These are phyloP conservation scores for Globisporangium abappressorium DNA, from an alignment of 352 stramenopile species.

Conservation along the genomic window DNA sequence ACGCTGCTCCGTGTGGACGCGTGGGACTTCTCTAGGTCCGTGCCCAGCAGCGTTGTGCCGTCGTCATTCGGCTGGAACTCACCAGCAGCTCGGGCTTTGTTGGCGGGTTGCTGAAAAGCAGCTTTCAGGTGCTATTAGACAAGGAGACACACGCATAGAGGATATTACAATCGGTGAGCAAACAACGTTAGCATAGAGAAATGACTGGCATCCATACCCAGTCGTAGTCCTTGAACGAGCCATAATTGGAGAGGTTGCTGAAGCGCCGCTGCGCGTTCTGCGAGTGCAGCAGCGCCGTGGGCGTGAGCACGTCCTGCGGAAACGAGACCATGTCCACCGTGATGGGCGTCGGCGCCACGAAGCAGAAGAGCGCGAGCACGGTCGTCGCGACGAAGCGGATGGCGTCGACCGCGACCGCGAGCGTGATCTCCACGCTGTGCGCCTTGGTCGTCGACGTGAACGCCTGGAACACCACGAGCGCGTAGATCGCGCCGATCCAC, in stretches of 20 bases:
- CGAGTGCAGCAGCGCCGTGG: conserved; percentile 60
- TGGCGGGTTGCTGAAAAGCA: not conserved
- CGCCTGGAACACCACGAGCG: conserved; percentile 39
- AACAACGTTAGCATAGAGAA: not conserved
- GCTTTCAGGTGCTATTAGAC: conserved; percentile 1
- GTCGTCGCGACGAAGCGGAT: conserved; percentile 39
- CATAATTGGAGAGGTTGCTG: conserved; percentile 44
- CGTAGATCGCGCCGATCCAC: conserved; percentile 47
- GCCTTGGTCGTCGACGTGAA: conserved; percentile 7
- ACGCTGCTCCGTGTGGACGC: conserved; percentile 22
- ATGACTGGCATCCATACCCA: conserved; percentile 10
- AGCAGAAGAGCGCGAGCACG: conserved; percentile 51
- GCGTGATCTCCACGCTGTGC: conserved; percentile 5
- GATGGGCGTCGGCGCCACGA: conserved; percentile 45
- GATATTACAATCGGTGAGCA: not conserved
- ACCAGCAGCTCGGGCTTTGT: not conserved
- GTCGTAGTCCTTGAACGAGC: conserved; percentile 50
- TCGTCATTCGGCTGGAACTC: not conserved
- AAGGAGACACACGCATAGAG: not conserved
- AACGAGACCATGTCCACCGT: conserved; percentile 49
- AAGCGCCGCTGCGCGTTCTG: conserved; percentile 26
- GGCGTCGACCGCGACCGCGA: conserved; percentile 26
- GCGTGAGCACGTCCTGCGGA: conserved; percentile 41
- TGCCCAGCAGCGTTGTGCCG: not conserved
- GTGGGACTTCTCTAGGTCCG: conserved; percentile 9